Conservation (phyloP, 768 basidiomycete genomes). For the Pholiota molesta region DNA sequence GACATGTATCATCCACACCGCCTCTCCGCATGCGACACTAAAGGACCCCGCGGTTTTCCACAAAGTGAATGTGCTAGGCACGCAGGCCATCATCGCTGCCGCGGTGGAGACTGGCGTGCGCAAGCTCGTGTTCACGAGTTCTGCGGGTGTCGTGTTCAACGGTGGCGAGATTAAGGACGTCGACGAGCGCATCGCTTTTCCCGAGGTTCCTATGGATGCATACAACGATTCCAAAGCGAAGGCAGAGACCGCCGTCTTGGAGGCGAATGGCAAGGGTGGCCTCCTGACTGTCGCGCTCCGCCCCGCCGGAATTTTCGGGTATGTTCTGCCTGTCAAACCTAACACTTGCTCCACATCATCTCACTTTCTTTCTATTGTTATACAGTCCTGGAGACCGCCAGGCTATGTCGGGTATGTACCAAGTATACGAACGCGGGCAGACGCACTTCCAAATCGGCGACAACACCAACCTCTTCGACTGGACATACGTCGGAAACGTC, state of each 20-base stretch:
- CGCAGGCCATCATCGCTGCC: conserved; percentile 81
- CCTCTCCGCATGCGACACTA: conserved; percentile 72
- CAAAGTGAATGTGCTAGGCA: conserved; percentile 95
- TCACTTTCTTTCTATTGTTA: neutral
- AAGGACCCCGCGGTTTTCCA: conserved; percentile 75
- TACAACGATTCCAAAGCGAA: conserved; percentile 95
- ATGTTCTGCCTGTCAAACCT: conserved; percentile 24
- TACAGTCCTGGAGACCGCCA: conserved; percentile 90
- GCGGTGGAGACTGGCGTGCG: conserved; percentile 71
- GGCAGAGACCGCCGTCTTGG: conserved; percentile 82
- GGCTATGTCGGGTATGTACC: conserved; percentile 74
- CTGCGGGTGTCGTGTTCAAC: conserved; percentile 89
- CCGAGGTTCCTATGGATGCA: conserved; percentile 77
- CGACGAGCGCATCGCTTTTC: conserved; percentile 84
- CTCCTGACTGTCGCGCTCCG: conserved; percentile 88
- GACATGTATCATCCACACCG: conserved; percentile 95
- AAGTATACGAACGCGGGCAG: conserved; percentile 79
- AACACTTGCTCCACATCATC: neutral
- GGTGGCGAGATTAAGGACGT: conserved; percentile 79
- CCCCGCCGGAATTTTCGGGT: conserved; percentile 97
- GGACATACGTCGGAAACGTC: conserved; percentile 96
- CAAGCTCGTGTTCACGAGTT: conserved; percentile 94
- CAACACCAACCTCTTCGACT: conserved; percentile 93
- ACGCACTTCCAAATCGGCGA: conserved; percentile 93
- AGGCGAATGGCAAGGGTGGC: conserved; percentile 83